phyloP scores from a whole-genome alignment of 129 eudicot species.

The Helichrysum umbraculigerum region DNA sequence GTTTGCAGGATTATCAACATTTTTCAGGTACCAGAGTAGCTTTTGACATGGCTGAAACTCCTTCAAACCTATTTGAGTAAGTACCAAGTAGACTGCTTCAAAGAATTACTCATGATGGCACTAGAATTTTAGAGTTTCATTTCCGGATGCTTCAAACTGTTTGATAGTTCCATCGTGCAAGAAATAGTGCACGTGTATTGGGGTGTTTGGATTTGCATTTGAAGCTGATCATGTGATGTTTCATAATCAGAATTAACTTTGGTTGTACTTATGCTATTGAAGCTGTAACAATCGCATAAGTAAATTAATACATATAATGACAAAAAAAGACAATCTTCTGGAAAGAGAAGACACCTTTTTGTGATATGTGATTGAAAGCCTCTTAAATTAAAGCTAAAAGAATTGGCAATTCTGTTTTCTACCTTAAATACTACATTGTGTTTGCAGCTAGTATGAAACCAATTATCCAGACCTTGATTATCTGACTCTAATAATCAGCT shows the following conservation, averaged over 20 bases:
- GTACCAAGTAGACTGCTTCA: constrained; percentile 36
- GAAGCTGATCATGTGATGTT: neutral
- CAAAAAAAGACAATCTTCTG: neutral
- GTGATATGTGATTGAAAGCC: neutral
- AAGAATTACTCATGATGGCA: neutral
- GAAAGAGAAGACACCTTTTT: neutral
- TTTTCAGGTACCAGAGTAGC: constrained; percentile 94
- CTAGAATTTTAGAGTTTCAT: no score
- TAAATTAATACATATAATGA: neutral
- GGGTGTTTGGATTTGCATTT: neutral
- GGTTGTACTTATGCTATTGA: neutral
- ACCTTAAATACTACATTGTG: neutral
- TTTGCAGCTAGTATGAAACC: neutral
- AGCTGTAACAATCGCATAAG: neutral
- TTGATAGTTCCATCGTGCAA: neutral
- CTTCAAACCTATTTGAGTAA: constrained; percentile 93
- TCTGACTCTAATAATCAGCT: neutral
- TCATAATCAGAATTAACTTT: neutral
- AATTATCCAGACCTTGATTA: neutral
- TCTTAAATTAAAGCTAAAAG: neutral
- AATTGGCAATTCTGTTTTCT: neutral
- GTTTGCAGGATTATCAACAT: constrained; percentile 90
- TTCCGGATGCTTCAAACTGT: no score
- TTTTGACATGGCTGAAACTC: constrained; percentile 94
- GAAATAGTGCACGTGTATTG: neutral